Evolutionary conservation across 2,329 filamentous ascomycete species (phyloP), one percentile per base, ranked within the genome.

Genomic region (Aspergillus pseudotamarii): DNA sequence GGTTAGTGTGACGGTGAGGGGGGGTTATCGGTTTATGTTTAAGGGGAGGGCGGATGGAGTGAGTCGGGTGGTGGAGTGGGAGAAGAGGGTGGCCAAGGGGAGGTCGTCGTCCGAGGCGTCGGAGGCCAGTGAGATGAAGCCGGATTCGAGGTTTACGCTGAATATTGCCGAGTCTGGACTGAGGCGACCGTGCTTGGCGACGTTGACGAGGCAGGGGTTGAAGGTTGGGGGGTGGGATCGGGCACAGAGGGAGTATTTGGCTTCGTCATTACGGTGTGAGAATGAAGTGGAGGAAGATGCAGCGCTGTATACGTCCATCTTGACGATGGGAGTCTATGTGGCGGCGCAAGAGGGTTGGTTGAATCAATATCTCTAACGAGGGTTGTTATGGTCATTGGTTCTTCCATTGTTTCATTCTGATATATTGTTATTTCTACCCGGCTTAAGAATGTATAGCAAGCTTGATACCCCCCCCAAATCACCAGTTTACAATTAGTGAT

Each of bases 311-410:
- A 74, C 74, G 21, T 58, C 71, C 11, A 65, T 76, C 57, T 64
- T 78, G 59, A 70, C 74, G 38, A 48, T 76, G 63, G 72, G 76
- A 32, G 66, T 73, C 2, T 72, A 72, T 64, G 68, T 77, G 56
- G 71, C 71, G 21, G 64, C 68, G 60, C 60, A 69, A 46, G 70
- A 75, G 61, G 70, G 71, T 0, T 77, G 74, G 75, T 48, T 71
- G 30, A 30, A 32, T 46, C 26, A 28, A 32, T 59, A 54, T n/a
- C 11, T 58, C 4, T 51, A 30, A 38, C 16, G 10, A 32, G 19
- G 28, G 19, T n/a, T 32, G 26, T n/a, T n/a, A n/a, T 51, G 26
- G 14, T 30, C 14, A 51, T 30, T 57, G 30, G 62, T 41, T 41
- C 16, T 64, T 41, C n/a, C 16, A 41, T 41, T 46, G 28, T 55